Evolutionary conservation across 257 asterid genomes (phyloP).

Genomic region (Fraxinus cuspidata): DNA sequence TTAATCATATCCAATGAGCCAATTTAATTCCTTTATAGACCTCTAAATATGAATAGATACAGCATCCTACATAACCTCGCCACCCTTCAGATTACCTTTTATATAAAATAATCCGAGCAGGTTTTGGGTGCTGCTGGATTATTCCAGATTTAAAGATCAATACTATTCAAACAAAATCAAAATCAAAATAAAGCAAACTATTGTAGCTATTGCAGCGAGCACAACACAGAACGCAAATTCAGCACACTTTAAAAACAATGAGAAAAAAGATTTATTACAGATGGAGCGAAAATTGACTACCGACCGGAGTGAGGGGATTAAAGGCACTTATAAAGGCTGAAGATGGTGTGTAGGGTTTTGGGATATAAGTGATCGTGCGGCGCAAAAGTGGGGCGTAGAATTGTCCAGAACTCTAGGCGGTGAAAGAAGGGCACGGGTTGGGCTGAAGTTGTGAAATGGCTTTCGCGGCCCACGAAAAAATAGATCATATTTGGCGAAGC

Average conservation of each 20-base stretch:
- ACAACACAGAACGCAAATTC: not conserved
- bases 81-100: too few relatives aligned
- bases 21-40: not conserved
- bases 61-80: too few relatives aligned
- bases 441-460: not conserved
- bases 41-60: too few relatives aligned
- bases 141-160: too few relatives aligned
- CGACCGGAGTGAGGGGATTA: not conserved
- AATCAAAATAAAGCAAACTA: not conserved
- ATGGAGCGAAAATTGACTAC: not conserved
- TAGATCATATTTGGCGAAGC: not conserved
- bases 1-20: not conserved
- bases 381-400: not conserved
- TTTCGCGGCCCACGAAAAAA: not conserved
- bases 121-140: too few relatives aligned
- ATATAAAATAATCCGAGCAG: too few relatives aligned
- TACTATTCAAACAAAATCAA: not conserved
- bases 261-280: not conserved
- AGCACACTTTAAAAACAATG: not conserved
- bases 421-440: not conserved
- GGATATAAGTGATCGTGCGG: not conserved
- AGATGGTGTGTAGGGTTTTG: not conserved
- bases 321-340: constrained; percentile 18
- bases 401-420: not conserved
- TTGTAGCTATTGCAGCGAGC: not conserved